These are phyloP conservation scores for Raphanus sativus DNA, from an alignment of 345 rosid species.

Conservation along the genomic window DNA sequence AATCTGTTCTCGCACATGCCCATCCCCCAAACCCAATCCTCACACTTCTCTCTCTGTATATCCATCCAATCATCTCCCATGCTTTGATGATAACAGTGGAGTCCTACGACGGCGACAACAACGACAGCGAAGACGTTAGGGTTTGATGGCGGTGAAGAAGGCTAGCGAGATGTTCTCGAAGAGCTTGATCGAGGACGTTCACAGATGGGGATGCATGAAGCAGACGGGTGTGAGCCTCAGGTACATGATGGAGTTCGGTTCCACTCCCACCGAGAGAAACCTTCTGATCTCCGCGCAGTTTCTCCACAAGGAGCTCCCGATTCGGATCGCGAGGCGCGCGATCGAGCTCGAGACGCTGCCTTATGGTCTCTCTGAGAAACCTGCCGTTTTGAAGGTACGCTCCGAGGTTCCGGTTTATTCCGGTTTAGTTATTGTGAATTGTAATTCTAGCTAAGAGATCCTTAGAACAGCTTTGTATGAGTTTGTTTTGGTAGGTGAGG, in stretches of 20 bases:
- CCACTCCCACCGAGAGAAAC: slow-evolving; percentile 61
- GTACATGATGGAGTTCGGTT: slow-evolving; percentile 96
- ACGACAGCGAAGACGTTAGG: slow-evolving; percentile 1
- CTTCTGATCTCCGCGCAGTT: slow-evolving; percentile 81
- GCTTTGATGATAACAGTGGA: slow-evolving; percentile 26
- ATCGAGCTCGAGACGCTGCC: slow-evolving; percentile 83
- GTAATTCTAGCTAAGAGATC: neutral
- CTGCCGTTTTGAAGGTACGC: slow-evolving; percentile 72
- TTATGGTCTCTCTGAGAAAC: slow-evolving; percentile 74
- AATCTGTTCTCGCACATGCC: neutral
- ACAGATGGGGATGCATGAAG: slow-evolving; percentile 87
- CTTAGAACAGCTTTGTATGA: neutral
- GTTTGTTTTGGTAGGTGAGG: slow-evolving; percentile 59
- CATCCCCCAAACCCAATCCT: slow-evolving; percentile 26
- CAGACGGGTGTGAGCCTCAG: slow-evolving; percentile 85
- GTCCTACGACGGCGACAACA: slow-evolving; percentile 4
- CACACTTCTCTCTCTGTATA: slow-evolving; percentile 19
- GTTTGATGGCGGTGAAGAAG: slow-evolving; percentile 71
- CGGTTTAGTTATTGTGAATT: neutral
- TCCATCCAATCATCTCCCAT: slow-evolving; percentile 13
- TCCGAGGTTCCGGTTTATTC: neutral
- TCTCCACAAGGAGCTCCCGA: slow-evolving; percentile 85
- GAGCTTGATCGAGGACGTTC: slow-evolving; percentile 70
- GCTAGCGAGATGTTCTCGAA: slow-evolving; percentile 48
- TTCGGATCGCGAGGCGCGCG: slow-evolving; percentile 79